These are phyloP conservation scores for Sphagnurus paluster DNA, from an alignment of 1,284 basidiomycete genomes.

Conservation along the genomic window DNA sequence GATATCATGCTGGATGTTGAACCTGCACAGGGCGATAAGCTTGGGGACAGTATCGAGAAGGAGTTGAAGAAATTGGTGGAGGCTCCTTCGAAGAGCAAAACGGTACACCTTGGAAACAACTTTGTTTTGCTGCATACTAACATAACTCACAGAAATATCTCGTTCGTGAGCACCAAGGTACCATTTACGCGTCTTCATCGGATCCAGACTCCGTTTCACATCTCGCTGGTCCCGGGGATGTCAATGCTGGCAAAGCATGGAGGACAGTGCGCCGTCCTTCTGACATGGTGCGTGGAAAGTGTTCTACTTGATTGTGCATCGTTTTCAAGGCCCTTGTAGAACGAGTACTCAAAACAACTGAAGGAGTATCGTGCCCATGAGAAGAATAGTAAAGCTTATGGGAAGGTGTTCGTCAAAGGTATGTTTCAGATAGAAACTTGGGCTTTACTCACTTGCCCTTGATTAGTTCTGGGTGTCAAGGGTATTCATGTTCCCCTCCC, in stretches of 20 bases:
- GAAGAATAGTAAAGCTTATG: slow-evolving; percentile 76
- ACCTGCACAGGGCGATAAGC: slow-evolving; percentile 45
- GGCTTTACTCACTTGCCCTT: slow-evolving; percentile 6
- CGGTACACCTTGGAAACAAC: slow-evolving; percentile 38
- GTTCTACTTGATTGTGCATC: too few relatives aligned
- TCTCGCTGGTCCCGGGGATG: slow-evolving; percentile 71
- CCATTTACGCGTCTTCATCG: slow-evolving; percentile 81
- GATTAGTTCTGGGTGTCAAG: slow-evolving; percentile 78
- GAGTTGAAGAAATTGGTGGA: slow-evolving; percentile 63
- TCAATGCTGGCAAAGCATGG: slow-evolving; percentile 87
- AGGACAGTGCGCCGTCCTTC: slow-evolving; percentile 84
- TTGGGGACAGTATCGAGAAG: slow-evolving; percentile 66
- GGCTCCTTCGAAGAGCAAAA: slow-evolving; percentile 39
- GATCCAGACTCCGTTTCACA: slow-evolving; percentile 70
- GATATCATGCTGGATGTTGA: slow-evolving; percentile 31
- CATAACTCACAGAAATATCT: slow-evolving; percentile 47
- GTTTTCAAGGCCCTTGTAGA: too few relatives aligned
- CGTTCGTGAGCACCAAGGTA: slow-evolving; percentile 68
- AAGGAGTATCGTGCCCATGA: slow-evolving; percentile 78
- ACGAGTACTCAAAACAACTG: slow-evolving; percentile 90
- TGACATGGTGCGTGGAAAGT: slow-evolving; percentile 89
- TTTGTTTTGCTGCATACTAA: slow-evolving; percentile 12
- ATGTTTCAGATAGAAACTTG: slow-evolving; percentile 18
- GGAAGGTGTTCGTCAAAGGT: slow-evolving; percentile 95
- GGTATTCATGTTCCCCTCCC: slow-evolving; percentile 77